A percentile compares a stretch with the other conserved stretches of the same genome.
Evolutionary conservation across 208 protist genomes (phyloP).

Genomic region (Trypanosoma cruzi): DNA sequence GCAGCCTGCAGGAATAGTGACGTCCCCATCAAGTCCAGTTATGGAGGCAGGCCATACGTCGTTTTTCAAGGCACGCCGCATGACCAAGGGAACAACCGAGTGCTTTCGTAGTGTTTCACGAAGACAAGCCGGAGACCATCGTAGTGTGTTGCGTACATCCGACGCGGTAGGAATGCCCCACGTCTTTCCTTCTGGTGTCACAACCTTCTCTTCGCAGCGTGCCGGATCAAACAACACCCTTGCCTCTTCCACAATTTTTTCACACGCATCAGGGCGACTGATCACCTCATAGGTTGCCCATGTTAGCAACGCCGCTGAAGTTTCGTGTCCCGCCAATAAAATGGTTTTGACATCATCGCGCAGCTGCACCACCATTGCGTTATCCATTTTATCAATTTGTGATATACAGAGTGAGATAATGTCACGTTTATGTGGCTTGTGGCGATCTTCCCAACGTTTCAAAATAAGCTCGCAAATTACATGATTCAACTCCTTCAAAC

Average conservation of each 20-base stretch:
- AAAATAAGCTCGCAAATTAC: conserved; percentile 79
- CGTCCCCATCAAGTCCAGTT: conserved; percentile 70
- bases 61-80: conserved; percentile 75
- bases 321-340: conserved; percentile 90
- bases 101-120: conserved; percentile 87
- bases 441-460: conserved; percentile 55
- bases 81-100: conserved; percentile 88
- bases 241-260: conserved; percentile 67
- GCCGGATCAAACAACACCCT: conserved; percentile 70
- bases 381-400: conserved; percentile 68
- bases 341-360: conserved; percentile 92
- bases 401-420: conserved; percentile 86
- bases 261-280: conserved; percentile 54
- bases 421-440: conserved; percentile 51
- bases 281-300: conserved; percentile 92
- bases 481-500: conserved; percentile 72
- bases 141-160: conserved; percentile 57
- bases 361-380: conserved; percentile 59
- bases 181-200: conserved; percentile 66
- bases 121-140: conserved; percentile 79
- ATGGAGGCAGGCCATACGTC: conserved; percentile 72
- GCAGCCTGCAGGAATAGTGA: conserved; percentile 76
- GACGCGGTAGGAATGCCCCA: conserved; percentile 61
- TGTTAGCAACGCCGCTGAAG: conserved; percentile 85
- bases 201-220: conserved; percentile 48